Conservation (phyloP, 2,329 filamentous ascomycete species). For the Colletotrichum costaricense region DNA sequence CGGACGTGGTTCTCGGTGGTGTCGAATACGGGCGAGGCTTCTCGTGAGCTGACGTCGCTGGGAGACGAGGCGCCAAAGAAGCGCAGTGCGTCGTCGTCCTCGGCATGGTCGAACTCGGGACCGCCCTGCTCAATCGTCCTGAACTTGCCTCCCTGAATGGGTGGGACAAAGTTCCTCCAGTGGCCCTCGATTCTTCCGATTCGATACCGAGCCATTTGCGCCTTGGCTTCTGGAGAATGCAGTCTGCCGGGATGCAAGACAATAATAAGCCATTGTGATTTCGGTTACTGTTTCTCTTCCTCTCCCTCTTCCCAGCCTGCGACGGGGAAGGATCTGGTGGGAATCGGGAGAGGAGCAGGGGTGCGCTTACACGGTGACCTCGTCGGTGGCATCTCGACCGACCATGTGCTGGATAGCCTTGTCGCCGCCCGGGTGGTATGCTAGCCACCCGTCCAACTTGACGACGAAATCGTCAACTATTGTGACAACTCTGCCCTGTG, state of each 20-base stretch:
- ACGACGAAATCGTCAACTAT: conserved; percentile 85
- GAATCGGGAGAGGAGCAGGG: not conserved
- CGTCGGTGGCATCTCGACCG: conserved; percentile 92
- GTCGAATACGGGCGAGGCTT: conserved; percentile 64
- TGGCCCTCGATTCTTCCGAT: conserved; percentile 84
- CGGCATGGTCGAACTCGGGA: conserved; percentile 49
- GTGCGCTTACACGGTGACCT: conserved; percentile 82
- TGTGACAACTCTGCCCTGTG: conserved; percentile 81
- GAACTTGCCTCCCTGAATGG: conserved; percentile 90
- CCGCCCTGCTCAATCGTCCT: conserved; percentile 50
- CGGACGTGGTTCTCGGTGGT: conserved; percentile 43
- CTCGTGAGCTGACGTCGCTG: conserved; percentile 64
- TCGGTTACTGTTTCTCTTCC: not conserved
- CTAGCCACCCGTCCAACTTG: conserved; percentile 89
- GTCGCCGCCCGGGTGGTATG: conserved; percentile 91
- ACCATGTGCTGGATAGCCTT: conserved; percentile 95
- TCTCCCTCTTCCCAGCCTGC: not conserved
- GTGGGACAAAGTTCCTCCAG: conserved; percentile 91
- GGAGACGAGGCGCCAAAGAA: conserved; percentile 48
- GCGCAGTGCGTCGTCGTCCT: conserved; percentile 35
- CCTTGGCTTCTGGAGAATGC: conserved; percentile 81
- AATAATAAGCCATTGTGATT: not conserved
- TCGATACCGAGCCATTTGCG: conserved; percentile 83
- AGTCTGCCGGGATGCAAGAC: conserved; percentile 63
- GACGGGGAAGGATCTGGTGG: not conserved